phyloP scores from a whole-genome alignment of 2,329 filamentous ascomycete genomes.

The Chaetothyriales sp. region DNA sequence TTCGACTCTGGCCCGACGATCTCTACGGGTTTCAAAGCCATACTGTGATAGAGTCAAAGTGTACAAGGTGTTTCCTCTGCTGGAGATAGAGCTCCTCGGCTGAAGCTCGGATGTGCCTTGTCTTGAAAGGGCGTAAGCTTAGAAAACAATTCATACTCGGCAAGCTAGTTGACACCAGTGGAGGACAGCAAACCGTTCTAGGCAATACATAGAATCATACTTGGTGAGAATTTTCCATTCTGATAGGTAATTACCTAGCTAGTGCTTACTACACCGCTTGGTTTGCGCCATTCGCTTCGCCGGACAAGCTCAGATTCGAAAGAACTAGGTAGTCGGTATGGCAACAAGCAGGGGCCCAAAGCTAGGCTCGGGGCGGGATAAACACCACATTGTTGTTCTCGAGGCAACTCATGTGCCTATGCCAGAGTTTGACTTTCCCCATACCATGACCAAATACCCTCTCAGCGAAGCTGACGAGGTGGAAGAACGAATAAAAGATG shows the following conservation, averaged over 20 bases:
- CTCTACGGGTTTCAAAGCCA: no score
- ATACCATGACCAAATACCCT: conserved; percentile 29
- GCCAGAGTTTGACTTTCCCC: conserved; percentile 30
- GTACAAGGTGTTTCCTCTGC: background rate
- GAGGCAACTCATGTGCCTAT: conserved; percentile 32
- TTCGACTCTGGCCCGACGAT: no score
- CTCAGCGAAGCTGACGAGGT: conserved; percentile 25
- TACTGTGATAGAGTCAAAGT: no score
- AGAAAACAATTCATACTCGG: background rate
- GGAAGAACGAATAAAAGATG: conserved; percentile 30
- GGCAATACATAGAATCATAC: no score
- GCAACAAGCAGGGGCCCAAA: conserved; percentile 6
- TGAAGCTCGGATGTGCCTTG: background rate
- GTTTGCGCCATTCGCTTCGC: no score
- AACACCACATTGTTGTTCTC: conserved; percentile 35
- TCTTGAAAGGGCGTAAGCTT: background rate
- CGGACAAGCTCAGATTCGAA: no score
- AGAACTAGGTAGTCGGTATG: background rate
- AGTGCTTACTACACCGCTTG: no score
- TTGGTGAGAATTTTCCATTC: no score
- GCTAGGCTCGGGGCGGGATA: conserved; percentile 18
- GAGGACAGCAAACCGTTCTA: background rate
- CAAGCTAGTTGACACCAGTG: background rate
- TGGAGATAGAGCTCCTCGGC: background rate
- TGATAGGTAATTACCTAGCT: no score